Conservation (phyloP, 306 rosid genomes). For the Cicer bijugum region DNA sequence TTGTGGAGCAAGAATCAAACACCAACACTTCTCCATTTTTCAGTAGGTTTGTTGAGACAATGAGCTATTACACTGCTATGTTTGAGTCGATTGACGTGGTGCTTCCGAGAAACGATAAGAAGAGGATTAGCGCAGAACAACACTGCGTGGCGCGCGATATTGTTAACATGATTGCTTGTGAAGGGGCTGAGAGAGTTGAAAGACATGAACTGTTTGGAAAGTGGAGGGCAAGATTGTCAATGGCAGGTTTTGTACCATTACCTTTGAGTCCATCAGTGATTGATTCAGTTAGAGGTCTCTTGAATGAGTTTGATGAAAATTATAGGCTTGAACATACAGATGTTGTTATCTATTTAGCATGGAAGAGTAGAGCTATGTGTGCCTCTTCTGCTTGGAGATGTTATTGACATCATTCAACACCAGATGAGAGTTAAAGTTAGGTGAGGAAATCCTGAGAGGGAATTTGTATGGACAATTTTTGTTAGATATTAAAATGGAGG, state of each 20-base stretch:
- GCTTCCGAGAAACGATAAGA: conserved; percentile 58
- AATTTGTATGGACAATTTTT: background rate
- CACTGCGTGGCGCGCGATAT: conserved; percentile 92
- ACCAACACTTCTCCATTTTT: conserved; percentile 90
- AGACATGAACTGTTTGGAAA: conserved; percentile 83
- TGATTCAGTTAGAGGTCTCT: conserved; percentile 47
- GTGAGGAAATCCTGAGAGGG: background rate
- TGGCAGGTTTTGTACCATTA: conserved; percentile 74
- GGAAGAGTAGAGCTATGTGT: conserved; percentile 69
- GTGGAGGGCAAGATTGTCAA: conserved; percentile 77
- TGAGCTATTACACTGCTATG: conserved; percentile 77
- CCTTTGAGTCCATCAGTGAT: conserved; percentile 63
- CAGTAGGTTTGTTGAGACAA: conserved; percentile 70
- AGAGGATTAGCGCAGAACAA: conserved; percentile 79
- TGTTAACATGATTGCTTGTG: conserved; percentile 95
- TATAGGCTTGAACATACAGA: conserved; percentile 53
- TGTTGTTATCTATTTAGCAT: conserved; percentile 71
- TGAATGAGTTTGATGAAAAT: conserved; percentile 59
- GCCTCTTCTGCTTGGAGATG: conserved; percentile 88
- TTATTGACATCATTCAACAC: background rate
- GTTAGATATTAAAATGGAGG: background rate
- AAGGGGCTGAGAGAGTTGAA: conserved; percentile 82
- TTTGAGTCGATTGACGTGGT: conserved; percentile 80
- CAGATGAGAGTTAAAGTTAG: background rate
- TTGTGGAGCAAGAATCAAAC: conserved; percentile 94